These are phyloP conservation scores for Acacia concinna DNA, from an alignment of 331 rosid genomes.

Conservation along the genomic window DNA sequence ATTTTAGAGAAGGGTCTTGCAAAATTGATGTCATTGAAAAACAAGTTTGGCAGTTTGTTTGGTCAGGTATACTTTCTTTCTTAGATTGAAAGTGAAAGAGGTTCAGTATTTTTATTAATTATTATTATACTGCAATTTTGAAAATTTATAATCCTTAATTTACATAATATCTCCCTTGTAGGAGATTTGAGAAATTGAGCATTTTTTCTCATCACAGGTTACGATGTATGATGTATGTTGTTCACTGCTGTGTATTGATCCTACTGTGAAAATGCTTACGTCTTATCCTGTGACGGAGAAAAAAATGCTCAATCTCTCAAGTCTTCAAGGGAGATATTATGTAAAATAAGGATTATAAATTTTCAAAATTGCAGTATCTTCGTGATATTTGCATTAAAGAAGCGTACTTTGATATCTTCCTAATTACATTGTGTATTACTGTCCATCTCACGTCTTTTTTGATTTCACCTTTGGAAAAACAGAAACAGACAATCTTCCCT, in stretches of 20 bases:
- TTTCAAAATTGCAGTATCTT: neutral
- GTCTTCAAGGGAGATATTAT: neutral
- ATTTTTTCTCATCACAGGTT: neutral
- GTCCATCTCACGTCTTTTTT: neutral
- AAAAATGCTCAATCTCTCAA: neutral
- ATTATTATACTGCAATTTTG: neutral
- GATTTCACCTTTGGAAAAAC: neutral
- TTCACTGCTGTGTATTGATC: neutral
- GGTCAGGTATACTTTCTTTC: conserved; percentile 62
- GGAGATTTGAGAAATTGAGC: neutral
- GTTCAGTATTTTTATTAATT: conserved; percentile 8
- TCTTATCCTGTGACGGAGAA: neutral
- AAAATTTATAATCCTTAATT: neutral
- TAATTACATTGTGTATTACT: neutral
- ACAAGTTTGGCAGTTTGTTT: conserved; percentile 84
- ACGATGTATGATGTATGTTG: conserved; percentile 17
- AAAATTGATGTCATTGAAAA: conserved; percentile 92
- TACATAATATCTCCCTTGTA: neutral
- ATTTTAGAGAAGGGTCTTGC: conserved; percentile 95
- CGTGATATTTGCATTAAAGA: neutral
- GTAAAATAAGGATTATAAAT: neutral
- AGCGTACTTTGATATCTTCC: conserved; percentile 14
- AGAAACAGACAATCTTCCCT: neutral
- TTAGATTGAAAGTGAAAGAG: conserved; percentile 16
- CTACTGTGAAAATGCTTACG: conserved; percentile 15